Evolutionary conservation across 805 yeast genomes (phyloP), one percentile per base, ranked within the genome.

Genomic region (Metschnikowia drakensbergensis): DNA sequence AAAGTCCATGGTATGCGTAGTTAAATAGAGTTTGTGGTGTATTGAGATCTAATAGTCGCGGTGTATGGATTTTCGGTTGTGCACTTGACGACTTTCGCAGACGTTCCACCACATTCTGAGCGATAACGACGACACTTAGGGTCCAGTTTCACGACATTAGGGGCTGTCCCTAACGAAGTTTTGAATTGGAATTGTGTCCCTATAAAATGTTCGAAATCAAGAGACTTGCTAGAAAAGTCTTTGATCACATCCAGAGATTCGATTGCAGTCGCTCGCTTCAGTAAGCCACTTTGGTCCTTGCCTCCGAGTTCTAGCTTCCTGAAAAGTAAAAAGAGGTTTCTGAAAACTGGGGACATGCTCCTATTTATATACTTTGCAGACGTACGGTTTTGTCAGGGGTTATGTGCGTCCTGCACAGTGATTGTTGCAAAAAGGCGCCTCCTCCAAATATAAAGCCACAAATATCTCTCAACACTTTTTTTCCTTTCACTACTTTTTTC

Each of bases 1-100:
- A 50, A 82, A 76, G 54, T 83, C 88, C 80, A 71, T 72, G 25
- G 28, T 52, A 37, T 23, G 39, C 17, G 45, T 40, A 31, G 36
- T 33, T 22, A 13, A 17, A n/a, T 40, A 5, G 29, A 11, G 29
- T 9, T 31, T 31, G 43, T 11, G 28, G 17, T 17, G 17, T 17
- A 39, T 23, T 6, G 11, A 40, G 28, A 40, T 30, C 43, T 39
- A 17, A 33, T 30, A 22, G 39, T 31, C 36, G 23, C 43, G 43
- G 5, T 31, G 41, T 37, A 17, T 11, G 43, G 23, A 13, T 30
- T 40, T 40, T 40, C 28, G 36, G 36, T 23, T 40, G 42, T 29
- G 43, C 43, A 40, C 36, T 40, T 37, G 40, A n/a, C 32, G 32
- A 27, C 30, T 9, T 40, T 40, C 43, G 43, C 43, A 40, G 23